These are phyloP conservation scores for Camellia lanceoleosa DNA, from an alignment of 148 eudicot genomes.

Conservation along the genomic window DNA sequence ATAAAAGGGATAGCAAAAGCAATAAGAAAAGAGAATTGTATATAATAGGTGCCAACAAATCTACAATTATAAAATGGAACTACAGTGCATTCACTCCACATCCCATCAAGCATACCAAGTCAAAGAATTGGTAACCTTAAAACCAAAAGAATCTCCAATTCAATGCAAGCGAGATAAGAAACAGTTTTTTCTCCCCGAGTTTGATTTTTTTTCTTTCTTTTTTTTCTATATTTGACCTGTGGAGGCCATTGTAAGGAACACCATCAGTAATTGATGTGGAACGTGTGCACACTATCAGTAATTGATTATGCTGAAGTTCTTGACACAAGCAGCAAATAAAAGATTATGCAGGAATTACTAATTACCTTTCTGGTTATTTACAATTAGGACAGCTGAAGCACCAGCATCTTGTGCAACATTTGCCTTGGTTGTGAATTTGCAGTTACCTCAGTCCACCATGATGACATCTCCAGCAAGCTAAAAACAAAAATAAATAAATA, in stretches of 20 bases:
- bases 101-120: neutral
- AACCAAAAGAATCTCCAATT: neutral
- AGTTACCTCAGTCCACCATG: conserved; percentile 78
- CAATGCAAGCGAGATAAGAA: neutral
- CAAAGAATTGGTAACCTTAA: neutral
- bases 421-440: conserved; percentile 87
- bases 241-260: neutral
- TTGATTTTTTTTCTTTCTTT: neutral
- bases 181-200: neutral
- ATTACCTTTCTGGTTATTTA: conserved; percentile 76
- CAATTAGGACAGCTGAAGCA: conserved; percentile 81
- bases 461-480: conserved; percentile 79
- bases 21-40: neutral
- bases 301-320: neutral
- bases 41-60: neutral
- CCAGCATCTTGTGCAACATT: conserved; percentile 85
- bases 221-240: neutral
- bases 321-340: neutral
- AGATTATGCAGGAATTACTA: neutral
- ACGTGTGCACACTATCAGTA: neutral
- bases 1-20: neutral
- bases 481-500: neutral
- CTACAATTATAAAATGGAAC: neutral
- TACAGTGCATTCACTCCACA: neutral
- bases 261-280: neutral